Base-by-base conservation (phyloP, 306 rosid genomes). In the Lablab purpureus region DNA sequence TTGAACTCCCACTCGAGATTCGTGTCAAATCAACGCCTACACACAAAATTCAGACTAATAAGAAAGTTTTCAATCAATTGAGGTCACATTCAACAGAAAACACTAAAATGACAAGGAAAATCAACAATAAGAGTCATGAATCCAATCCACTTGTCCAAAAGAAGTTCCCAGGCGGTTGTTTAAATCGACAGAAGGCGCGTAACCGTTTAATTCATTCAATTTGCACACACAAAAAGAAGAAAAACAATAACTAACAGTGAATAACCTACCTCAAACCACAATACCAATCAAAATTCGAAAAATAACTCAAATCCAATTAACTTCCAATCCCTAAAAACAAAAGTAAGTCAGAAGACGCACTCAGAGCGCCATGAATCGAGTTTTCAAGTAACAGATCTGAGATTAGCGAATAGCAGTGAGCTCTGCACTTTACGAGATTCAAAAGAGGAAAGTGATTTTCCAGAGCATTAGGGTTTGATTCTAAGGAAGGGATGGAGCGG, bases 381-480 rank as follows among this genome's bases (percentile, higher is more conserved):
- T 81, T 25, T 34, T 30, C 41, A 65, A 37, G 14, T 49, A 47
- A 82, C 87, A 84, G 90, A 91, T 89, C 94, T 87, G 87, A 82
- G 86, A 85, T 85, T 81, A 52, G 49, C 9, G 37, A 34, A 83
- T n/a, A 79, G 15, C 60, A 82, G 14, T 25, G 77, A 45, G 71
- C 36, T 62, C 6, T 73, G 54, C n/a, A 64, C 45, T 60, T 7
- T 22, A 51, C 46, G 81, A 80, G 83, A 85, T 79, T 83, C 68
- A 36, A 15, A 67, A 47, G 0, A 77, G 51, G 69, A 13, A 25
- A 36, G 79, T 69, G 55, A 60, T 83, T 68, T 77, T 51, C 1
- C 59, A 1, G 51, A 73, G 88, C 51, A 85, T 80, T 92, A 92
- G 97, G 98, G 97, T 89, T 94, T 90, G 77, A 86, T 80, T 49